A percentile compares a stretch with the other conserved stretches of the same genome.
Conservation (phyloP, 345 rosid species). For the Gossypium arboreum region DNA sequence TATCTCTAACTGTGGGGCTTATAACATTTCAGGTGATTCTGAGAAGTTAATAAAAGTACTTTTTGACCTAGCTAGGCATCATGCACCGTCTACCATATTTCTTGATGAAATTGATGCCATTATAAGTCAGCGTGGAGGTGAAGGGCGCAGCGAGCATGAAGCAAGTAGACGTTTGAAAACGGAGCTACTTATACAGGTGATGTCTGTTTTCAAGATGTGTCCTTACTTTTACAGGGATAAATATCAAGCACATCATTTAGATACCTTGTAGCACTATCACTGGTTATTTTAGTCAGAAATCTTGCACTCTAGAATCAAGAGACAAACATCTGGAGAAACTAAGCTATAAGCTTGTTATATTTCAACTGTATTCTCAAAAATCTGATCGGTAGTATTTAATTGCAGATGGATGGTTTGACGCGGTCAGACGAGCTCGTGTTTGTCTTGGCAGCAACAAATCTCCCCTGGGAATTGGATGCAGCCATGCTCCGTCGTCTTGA, state of each 20-base stretch:
- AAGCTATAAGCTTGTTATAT: neutral
- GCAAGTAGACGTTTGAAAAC: conserved; percentile 98
- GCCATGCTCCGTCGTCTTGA: conserved; percentile 98
- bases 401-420: conserved; percentile 97
- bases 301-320: neutral
- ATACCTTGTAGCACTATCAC: neutral
- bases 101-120: conserved; percentile 97
- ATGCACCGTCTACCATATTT: conserved; percentile 93
- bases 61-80: conserved; percentile 96
- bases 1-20: conserved; percentile 21
- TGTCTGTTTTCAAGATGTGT: conserved; percentile 15
- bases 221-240: neutral
- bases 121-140: conserved; percentile 96
- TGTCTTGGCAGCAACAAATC: conserved; percentile 96
- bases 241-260: neutral
- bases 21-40: conserved; percentile 72
- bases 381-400: conserved; percentile 23
- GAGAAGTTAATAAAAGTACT: conserved; percentile 89
- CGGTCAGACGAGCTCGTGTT: conserved; percentile 83
- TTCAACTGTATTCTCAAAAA: conserved; percentile 12
- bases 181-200: conserved; percentile 96
- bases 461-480: conserved; percentile 98
- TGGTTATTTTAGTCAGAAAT: neutral
- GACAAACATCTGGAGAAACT: neutral
- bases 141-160: conserved; percentile 94